Conservation (phyloP, 768 basidiomycete species). For the Porpolomopsis calyptriformis region DNA sequence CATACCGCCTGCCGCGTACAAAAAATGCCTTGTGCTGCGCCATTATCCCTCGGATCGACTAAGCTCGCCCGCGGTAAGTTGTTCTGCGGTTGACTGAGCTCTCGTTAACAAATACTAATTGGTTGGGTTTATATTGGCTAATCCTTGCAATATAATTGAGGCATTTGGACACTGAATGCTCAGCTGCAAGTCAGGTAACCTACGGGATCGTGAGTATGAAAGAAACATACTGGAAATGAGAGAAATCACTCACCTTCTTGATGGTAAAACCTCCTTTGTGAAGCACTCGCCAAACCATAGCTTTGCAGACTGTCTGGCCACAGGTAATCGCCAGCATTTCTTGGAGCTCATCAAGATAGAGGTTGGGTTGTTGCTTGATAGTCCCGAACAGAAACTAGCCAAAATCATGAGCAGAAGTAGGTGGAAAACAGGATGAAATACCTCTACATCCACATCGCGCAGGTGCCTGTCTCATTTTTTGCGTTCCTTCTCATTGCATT, state of each 20-base stretch:
- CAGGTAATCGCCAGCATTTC: slow-evolving; percentile 10
- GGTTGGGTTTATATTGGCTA: slow-evolving; percentile 13
- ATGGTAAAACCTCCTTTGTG: slow-evolving; percentile 11
- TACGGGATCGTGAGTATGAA: not conserved
- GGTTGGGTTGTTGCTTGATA: slow-evolving; percentile 14
- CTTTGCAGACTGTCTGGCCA: slow-evolving; percentile 8
- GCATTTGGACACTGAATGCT: slow-evolving; percentile 10
- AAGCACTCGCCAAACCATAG: slow-evolving; percentile 12
- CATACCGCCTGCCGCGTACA: slow-evolving; percentile 12
- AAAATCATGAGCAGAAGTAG: not conserved
- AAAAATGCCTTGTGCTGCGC: slow-evolving; percentile 25
- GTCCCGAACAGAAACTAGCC: slow-evolving; percentile 13
- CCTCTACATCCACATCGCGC: slow-evolving; percentile 6
- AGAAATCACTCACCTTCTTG: slow-evolving; percentile 12
- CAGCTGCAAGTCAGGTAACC: slow-evolving; percentile 10
- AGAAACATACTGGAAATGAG: not conserved
- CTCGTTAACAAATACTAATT: slow-evolving; percentile 27
- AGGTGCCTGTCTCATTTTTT: slow-evolving; percentile 2
- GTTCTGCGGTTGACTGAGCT: slow-evolving; percentile 21
- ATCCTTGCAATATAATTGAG: slow-evolving; percentile 6
- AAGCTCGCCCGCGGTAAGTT: slow-evolving; percentile 14
- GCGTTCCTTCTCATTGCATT: slow-evolving; percentile 2
- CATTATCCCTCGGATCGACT: slow-evolving; percentile 20
- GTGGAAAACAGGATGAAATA: not conserved
- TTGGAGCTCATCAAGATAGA: slow-evolving; percentile 15